These are phyloP conservation scores for Monilinia aucupariae DNA, from an alignment of 2,329 filamentous ascomycete genomes.

Conservation along the genomic window DNA sequence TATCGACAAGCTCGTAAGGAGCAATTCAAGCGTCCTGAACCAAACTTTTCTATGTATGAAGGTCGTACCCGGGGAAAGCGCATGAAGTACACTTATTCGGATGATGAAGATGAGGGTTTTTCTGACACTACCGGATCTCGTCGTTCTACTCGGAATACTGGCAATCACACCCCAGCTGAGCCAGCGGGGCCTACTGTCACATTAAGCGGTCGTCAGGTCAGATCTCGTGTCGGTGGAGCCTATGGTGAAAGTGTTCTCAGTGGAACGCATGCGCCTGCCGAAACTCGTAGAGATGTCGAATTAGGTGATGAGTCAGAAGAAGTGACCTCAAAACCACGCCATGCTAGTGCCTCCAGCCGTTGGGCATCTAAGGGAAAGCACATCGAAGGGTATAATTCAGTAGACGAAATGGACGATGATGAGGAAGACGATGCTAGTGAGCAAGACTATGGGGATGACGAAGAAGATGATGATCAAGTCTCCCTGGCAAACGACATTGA, in stretches of 20 bases:
- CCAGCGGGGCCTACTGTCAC: slow-evolving; percentile 62
- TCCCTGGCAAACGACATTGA: slow-evolving; percentile 53
- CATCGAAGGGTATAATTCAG: slow-evolving; percentile 51
- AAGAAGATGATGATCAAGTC: slow-evolving; percentile 63
- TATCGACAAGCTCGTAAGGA: slow-evolving; percentile 72
- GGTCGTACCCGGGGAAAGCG: slow-evolving; percentile 93
- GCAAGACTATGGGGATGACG: slow-evolving; percentile 69
- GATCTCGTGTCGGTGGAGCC: slow-evolving; percentile 50
- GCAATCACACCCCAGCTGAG: slow-evolving; percentile 67
- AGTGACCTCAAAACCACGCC: slow-evolving; percentile 39
- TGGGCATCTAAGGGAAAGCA: slow-evolving; percentile 40
- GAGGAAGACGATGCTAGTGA: slow-evolving; percentile 66
- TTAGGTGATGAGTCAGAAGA: slow-evolving; percentile 42
- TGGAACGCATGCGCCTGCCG: slow-evolving; percentile 35
- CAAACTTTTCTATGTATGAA: slow-evolving; percentile 90
- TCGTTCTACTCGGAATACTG: slow-evolving; percentile 69
- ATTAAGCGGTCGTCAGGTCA: slow-evolving; percentile 80
- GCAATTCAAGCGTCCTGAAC: slow-evolving; percentile 79
- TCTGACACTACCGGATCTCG: slow-evolving; percentile 60
- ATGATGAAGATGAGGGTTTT: slow-evolving; percentile 69
- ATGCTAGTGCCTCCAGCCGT: slow-evolving; percentile 31
- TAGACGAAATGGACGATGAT: slow-evolving; percentile 50
- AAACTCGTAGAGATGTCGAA: slow-evolving; percentile 37
- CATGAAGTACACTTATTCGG: slow-evolving; percentile 92
- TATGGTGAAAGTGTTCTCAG: slow-evolving; percentile 52